These are phyloP conservation scores for Chamaecyparis obtusa DNA, from an alignment of 75 land plant genomes.

Conservation along the genomic window DNA sequence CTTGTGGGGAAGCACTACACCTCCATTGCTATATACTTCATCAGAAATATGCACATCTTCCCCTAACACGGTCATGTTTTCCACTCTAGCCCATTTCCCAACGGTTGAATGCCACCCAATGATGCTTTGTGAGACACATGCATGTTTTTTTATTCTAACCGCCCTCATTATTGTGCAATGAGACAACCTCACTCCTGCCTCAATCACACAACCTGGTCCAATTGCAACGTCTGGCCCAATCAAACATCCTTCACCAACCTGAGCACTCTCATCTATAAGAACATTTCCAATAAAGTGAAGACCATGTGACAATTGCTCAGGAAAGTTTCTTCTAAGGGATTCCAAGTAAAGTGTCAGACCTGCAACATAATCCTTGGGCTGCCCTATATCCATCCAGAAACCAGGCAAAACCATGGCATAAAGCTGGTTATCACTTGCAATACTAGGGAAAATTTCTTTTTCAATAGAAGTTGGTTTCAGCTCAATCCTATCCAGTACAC, in stretches of 20 bases:
- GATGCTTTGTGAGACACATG: conserved; percentile 42
- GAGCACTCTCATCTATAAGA: conserved; percentile 34
- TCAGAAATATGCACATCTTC: conserved; percentile 45
- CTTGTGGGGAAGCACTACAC: conserved; percentile 49
- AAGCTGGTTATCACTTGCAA: conserved; percentile 31
- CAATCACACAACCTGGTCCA: conserved; percentile 40
- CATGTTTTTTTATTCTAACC: conserved; percentile 47
- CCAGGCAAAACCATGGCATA: conserved; percentile 52
- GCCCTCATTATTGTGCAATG: conserved; percentile 47
- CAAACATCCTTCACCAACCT: conserved; percentile 42
- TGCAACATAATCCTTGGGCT: conserved; percentile 38
- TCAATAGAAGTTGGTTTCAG: conserved; percentile 47
- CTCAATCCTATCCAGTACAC: conserved; percentile 33
- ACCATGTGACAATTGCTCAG: conserved; percentile 26
- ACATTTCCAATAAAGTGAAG: conserved; percentile 30
- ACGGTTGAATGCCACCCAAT: conserved; percentile 49
- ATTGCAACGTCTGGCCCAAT: conserved; percentile 48
- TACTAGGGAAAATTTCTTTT: conserved; percentile 44
- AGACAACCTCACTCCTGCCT: conserved; percentile 41
- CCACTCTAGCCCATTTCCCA: conserved; percentile 48
- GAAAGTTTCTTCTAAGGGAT: conserved; percentile 26
- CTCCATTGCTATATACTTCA: conserved; percentile 49
- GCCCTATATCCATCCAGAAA: conserved; percentile 55
- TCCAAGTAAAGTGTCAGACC: conserved; percentile 37
- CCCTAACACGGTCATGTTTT: conserved; percentile 48